Percentiles rank a stretch among this genome's conserved stretches.
phyloP scores from a whole-genome alignment of 371 early-diverging fungal species.

The Capillidium rhysosporum region DNA sequence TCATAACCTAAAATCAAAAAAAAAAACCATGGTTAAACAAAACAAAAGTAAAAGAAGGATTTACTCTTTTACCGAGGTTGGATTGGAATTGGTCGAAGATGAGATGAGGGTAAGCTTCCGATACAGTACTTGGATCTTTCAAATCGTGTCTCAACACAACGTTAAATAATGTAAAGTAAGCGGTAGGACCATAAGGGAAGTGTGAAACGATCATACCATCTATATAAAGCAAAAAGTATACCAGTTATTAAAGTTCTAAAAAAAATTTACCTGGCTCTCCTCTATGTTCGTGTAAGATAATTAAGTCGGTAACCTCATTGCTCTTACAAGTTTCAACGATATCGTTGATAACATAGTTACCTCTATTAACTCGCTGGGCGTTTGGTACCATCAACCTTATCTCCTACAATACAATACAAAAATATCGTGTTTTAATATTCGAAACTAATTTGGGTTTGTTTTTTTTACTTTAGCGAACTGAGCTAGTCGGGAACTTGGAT shows the following conservation, averaged over 20 bases:
- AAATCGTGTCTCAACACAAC: constrained; percentile 95
- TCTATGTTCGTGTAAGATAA: constrained; percentile 93
- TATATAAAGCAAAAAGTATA: constrained; percentile 6
- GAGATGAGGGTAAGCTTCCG: constrained; percentile 88
- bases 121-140: constrained; percentile 87
- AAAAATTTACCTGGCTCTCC: constrained; percentile 69
- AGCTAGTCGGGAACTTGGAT: constrained; percentile 82
- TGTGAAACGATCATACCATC: constrained; percentile 92
- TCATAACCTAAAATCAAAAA: constrained; percentile 38
- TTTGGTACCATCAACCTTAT: constrained; percentile 93
- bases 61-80: constrained; percentile 68
- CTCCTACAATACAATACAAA: constrained; percentile 25
- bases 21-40: not conserved
- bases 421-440: not conserved
- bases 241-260: not conserved
- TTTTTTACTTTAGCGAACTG: constrained; percentile 82
- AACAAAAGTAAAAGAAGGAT: constrained; percentile 10
- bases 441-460: no score
- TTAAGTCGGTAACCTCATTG: constrained; percentile 90
- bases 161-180: constrained; percentile 92
- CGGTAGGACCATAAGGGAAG: constrained; percentile 97
- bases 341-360: constrained; percentile 89
- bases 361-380: constrained; percentile 94
- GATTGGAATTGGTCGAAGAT: constrained; percentile 87
- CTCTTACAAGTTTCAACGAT: constrained; percentile 85